Base-by-base conservation (phyloP, 1,284 basidiomycete genomes). In the Cutaneotrichosporon sp. region DNA sequence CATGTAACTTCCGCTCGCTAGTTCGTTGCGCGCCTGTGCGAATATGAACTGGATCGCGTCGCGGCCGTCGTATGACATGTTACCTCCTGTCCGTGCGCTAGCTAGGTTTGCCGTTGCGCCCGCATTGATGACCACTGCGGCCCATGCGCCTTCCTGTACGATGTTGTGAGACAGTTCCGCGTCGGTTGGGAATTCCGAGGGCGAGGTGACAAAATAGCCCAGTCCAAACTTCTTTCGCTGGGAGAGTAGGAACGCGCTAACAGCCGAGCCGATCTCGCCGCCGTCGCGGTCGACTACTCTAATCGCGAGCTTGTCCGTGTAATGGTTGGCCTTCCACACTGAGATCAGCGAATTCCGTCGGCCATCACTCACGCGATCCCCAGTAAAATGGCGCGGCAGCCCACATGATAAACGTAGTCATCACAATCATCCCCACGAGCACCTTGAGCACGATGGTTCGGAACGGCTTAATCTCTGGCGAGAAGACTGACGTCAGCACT, bases 201-300 rank as follows among this genome's bases (percentile, higher is more conserved):
- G 61, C 11, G 72, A 64, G 10, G 77, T 75, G 11, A 34, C n/a
- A 46, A 78, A 78, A 69, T 76, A 78, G 46, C 63, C 56, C 26
- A 77, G 70, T 26, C 73, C 70, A 5, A 52, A 68, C 49, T 69
- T 60, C 36, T 64, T 40, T 11, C 42, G 22, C n/a, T 57, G 34
- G 34, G 42, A 26, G 13, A 65, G 47, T 22, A 78, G 67, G 6
- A 30, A 61, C 9, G 64, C 34, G 5, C 69, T 58, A 18, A 85
- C 67, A 0, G 72, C 71, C 21, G 74, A 65, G 6, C 84, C 84
- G 42, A 85, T 73, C 4, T 72, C 72, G 0, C 77, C 78, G 22
- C 79, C 80, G 68, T 85, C 84, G 40, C 82, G 78, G 72, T 85
- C 80, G 62, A 85, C 78, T 56, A 84, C 79, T 69, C 81, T 81